Conservation (phyloP, 495 filamentous ascomycete genomes). For the Trichodelitschia bisporula region DNA sequence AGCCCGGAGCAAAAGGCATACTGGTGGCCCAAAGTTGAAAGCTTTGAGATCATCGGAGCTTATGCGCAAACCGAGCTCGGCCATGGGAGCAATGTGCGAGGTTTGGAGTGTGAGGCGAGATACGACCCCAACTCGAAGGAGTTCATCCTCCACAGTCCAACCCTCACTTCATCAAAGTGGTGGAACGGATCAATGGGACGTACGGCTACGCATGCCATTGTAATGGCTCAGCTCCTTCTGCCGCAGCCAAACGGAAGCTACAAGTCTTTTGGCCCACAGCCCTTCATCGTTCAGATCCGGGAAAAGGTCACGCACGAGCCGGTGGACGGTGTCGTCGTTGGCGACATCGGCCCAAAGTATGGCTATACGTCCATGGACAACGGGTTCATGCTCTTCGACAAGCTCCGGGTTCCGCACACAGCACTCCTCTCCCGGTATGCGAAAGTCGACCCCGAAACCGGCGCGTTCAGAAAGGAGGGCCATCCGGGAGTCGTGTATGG, state of each 20-base stretch:
- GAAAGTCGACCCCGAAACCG: conserved; percentile 18
- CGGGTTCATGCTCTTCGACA: conserved; percentile 25
- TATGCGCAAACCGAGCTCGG: conserved; percentile 24
- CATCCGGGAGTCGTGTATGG: conserved; percentile 22
- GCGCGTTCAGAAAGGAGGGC: conserved; percentile 16
- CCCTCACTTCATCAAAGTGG: conserved; percentile 24
- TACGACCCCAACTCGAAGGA: conserved; percentile 19
- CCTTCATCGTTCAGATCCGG: conserved; percentile 24
- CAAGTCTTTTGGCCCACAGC: conserved; percentile 20
- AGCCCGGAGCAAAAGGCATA: conserved; percentile 19
- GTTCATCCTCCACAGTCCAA: conserved; percentile 23
- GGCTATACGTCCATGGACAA: conserved; percentile 25
- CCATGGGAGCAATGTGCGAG: conserved; percentile 24
- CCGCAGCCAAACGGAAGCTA: conserved; percentile 13
- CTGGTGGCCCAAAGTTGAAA: conserved; percentile 22
- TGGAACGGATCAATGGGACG: conserved; percentile 25
- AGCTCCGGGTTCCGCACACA: conserved; percentile 22
- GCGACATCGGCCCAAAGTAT: conserved; percentile 25
- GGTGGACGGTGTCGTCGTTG: conserved; percentile 20
- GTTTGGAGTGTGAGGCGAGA: conserved; percentile 21
- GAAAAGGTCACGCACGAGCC: conserved; percentile 20
- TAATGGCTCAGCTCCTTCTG: conserved; percentile 22
- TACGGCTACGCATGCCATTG: conserved; percentile 22
- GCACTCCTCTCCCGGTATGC: conserved; percentile 23
- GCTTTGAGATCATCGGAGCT: conserved; percentile 21